phyloP scores from a whole-genome alignment of 805 yeast species.

The Barnettozyma vustinii region DNA sequence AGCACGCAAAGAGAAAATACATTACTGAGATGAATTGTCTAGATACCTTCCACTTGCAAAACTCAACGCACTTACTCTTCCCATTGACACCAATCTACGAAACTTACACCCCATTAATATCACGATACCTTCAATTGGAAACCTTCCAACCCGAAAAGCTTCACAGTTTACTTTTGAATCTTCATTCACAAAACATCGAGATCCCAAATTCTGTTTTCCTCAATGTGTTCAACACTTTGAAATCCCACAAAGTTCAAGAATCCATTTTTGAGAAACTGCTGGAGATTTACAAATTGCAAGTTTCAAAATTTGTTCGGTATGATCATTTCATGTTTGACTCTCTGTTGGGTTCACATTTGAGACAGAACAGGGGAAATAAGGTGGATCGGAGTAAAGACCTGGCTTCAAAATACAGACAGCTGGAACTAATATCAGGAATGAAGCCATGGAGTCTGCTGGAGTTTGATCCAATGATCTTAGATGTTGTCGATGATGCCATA shows the following conservation, averaged over 20 bases:
- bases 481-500: not conserved
- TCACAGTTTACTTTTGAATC: not conserved
- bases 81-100: conserved; percentile 5
- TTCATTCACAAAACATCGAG: not conserved
- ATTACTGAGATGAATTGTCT: not conserved
- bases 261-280: conserved; percentile 1
- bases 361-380: not conserved
- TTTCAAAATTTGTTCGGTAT: conserved; percentile 2
- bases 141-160: conserved; percentile 1
- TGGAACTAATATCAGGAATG: conserved; percentile 2
- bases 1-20: conserved; percentile 3
- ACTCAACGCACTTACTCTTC: not conserved
- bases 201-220: conserved; percentile 1
- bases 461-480: not conserved
- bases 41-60: conserved; percentile 2
- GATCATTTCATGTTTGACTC: conserved; percentile 5
- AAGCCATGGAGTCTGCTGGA: conserved; percentile 6
- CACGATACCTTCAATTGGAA: not conserved
- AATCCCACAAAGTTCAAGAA: conserved; percentile 1
- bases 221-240: conserved; percentile 1
- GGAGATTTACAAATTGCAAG: not conserved
- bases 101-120: conserved; percentile 3
- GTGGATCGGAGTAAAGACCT: not conserved
- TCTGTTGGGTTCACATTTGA: conserved; percentile 1
- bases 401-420: conserved; percentile 1